Evolutionary conservation across 805 yeast species (phyloP), one percentile per base, ranked within the genome.

Genomic region (Metschnikowia kunwiensis): DNA sequence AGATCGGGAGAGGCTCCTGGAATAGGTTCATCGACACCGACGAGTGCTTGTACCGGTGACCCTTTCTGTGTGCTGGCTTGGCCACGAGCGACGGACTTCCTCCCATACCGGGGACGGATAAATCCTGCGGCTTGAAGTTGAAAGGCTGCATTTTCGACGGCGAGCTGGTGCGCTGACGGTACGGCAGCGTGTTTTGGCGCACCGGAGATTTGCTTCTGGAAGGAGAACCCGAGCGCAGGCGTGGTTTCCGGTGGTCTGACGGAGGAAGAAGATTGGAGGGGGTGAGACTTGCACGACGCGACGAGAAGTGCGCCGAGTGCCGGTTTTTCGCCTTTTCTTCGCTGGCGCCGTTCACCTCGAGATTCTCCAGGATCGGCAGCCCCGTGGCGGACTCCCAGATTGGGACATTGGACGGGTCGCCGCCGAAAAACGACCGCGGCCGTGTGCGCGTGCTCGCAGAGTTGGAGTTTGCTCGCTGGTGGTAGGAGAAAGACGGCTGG

Each of bases 11-110:
- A 1, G 97, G 96, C 54, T 91, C 97, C 59, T 86, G 96, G 57
- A 93, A 91, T 57, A 91, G 74, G 58, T 91, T 89, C 93, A 91
- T 84, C 5, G 96, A 87, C 5, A 91, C 96, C 7, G 96, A 88
- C 3, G 97, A 88, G 60, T 91, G 97, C 57, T 91, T 91, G 57
- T 91, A 91, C 49, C 91, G 75, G 60, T 91, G 98, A 5, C 98
- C 98, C 49, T 89, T 79, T 68, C 98, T 80, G 51, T 80, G 86
- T 0, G 84, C 79, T 1, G 87, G 77, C 51, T 65, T 73, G 20
- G 61, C 57, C 36, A 49, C 55, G 9, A 44, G 40, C 8, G 41
- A 31, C 28, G 37, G 46, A 16, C 35, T 30, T 24, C 34, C 37
- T 12, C 37, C 32, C 55, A 63, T 51, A 16, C 27, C 30, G 7